Base-by-base conservation (phyloP, 805 yeast genomes). In the Isabelozyma pseudorhagii region DNA sequence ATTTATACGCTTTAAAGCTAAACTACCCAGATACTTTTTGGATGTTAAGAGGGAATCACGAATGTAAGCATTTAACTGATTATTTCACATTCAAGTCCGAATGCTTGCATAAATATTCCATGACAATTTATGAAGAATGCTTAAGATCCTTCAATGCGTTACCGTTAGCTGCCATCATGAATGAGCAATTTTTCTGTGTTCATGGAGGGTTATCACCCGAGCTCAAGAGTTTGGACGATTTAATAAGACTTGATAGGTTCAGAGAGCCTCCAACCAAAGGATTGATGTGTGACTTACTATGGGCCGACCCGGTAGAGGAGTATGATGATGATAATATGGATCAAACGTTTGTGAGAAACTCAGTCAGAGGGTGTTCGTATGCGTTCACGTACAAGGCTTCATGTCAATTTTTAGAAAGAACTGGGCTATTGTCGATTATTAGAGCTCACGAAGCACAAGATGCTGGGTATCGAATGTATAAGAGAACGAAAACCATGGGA, bases 381-480 rank as follows among this genome's bases (percentile, higher is more conserved):
- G 89, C 93, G 48, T 93, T 81, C 66, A 84, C 97, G 0, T 94
- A 87, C 66, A 79, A 78, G 59, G 97, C 97, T 0, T 80, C 86
- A 3, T 86, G 94, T 59, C 80, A 80, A 42, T 93, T 93, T 59
- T 73, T 93, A 58, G 86, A 87, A 56, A 75, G 83, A 46, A 93
- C 90, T 40, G 87, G 89, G 18, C 71, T 93, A 38, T 72, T 93
- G 31, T 86, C 91, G n/a, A 81, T 93, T 36, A 89, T 93, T 43
- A 78, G 99, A 50, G 98, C 97, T 1, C 99, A 93, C 67, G 97
- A 93, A 70, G 97, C 97, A 1, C 99, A 93, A 68, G 97, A 93
- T 67, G 92, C 94, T 8, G 99, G 99, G 38, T 93, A 92, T 69
- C 76, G 97, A 64, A 94, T 94, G 89, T 93, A 93, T 70, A 87